Percentiles rank a stretch among this genome's conserved stretches.
These are phyloP conservation scores for Miscanthus sacchariflorus DNA, from an alignment of 202 grass and related monocot genomes.

Conservation along the genomic window DNA sequence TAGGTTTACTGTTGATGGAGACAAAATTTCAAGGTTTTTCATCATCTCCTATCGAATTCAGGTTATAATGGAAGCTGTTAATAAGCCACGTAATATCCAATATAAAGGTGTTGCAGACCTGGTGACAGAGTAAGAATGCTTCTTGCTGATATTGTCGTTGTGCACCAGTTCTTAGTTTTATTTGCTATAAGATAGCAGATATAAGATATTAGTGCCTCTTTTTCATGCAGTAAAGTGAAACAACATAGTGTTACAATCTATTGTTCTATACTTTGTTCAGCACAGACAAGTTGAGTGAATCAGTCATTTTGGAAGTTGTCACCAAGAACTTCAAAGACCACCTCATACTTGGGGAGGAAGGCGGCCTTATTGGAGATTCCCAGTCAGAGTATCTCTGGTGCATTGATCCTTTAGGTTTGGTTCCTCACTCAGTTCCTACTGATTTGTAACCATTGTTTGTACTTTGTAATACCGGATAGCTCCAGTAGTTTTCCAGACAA, in stretches of 20 bases:
- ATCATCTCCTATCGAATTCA: conserved; percentile 43
- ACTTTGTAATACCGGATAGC: neutral
- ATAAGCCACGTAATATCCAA: conserved; percentile 87
- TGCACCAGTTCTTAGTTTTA: conserved; percentile 4
- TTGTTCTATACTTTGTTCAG: conserved; percentile 64
- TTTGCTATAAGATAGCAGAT: neutral
- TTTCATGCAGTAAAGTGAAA: conserved; percentile 24
- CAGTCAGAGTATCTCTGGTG: conserved; percentile 97
- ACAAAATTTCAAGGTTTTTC: conserved; percentile 8
- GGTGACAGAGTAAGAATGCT: conserved; percentile 90
- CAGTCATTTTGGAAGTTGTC: conserved; percentile 86
- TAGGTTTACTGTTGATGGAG: neutral
- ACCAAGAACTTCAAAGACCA: conserved; percentile 86
- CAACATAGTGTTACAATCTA: conserved; percentile 33
- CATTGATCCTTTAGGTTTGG: conserved; percentile 97
- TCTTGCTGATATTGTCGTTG: conserved; percentile 19
- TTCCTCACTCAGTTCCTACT: conserved; percentile 35
- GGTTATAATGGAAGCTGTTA: conserved; percentile 97
- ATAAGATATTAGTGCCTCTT: neutral
- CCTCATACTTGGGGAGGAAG: conserved; percentile 99
- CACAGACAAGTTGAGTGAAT: conserved; percentile 94
- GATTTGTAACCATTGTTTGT: neutral
- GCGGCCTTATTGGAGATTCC: conserved; percentile 91
- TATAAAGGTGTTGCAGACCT: conserved; percentile 95
- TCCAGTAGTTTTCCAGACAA: conserved; percentile 6